Conservation (phyloP, 495 filamentous ascomycete genomes). For the Penicillium subrubescens region DNA sequence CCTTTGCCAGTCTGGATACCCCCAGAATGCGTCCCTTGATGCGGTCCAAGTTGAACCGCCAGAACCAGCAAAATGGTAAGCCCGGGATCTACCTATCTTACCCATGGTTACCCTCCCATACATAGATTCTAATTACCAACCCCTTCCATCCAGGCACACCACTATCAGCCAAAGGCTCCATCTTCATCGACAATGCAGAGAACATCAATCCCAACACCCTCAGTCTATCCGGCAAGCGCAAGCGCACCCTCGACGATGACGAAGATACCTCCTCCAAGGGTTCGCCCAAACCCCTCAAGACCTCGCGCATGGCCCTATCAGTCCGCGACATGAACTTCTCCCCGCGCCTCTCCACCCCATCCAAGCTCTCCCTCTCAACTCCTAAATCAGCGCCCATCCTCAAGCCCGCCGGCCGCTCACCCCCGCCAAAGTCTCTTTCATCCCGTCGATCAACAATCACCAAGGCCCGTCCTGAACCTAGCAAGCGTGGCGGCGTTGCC, state of each 20-base stretch:
- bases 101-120: neutral
- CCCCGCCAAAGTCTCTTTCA: slow-evolving; percentile 35
- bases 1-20: slow-evolving; percentile 47
- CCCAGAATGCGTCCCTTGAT: slow-evolving; percentile 47
- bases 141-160: slow-evolving; percentile 22
- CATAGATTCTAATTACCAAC: neutral
- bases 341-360: slow-evolving; percentile 36
- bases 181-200: slow-evolving; percentile 65
- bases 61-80: slow-evolving; percentile 61
- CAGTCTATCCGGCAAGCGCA: slow-evolving; percentile 67
- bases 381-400: slow-evolving; percentile 37
- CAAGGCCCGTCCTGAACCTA: slow-evolving; percentile 55
- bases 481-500: slow-evolving; percentile 37
- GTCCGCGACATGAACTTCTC: slow-evolving; percentile 36
- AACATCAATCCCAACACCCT: slow-evolving; percentile 76
- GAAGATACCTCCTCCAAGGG: slow-evolving; percentile 50
- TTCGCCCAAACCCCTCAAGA: slow-evolving; percentile 43
- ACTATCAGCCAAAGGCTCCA: slow-evolving; percentile 35
- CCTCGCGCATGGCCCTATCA: slow-evolving; percentile 39
- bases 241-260: slow-evolving; percentile 54
- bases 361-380: slow-evolving; percentile 40
- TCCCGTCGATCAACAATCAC: slow-evolving; percentile 41
- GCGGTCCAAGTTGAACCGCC: slow-evolving; percentile 47
- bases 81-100: neutral
- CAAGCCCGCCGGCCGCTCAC: slow-evolving; percentile 47